These are phyloP conservation scores for Hypoxylon crocopeplum DNA, from an alignment of 495 filamentous ascomycete genomes.

Conservation along the genomic window DNA sequence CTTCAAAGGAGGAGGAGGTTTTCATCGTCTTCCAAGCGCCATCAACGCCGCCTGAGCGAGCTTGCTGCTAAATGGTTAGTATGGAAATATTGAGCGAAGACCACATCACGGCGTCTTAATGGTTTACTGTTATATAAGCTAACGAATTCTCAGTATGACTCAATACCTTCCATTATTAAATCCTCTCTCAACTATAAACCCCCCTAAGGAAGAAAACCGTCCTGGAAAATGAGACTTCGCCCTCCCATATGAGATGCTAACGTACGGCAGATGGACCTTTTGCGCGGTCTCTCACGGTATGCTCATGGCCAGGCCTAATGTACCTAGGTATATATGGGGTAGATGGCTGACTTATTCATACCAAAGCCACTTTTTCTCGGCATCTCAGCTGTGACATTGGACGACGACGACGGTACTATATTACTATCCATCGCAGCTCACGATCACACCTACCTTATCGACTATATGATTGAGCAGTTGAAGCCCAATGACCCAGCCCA, in stretches of 20 bases:
- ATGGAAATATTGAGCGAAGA: not conserved
- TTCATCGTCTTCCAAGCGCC: constrained; percentile 23
- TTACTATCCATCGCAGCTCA: constrained; percentile 73
- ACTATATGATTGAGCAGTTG: constrained; percentile 70
- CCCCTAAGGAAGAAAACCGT: not conserved
- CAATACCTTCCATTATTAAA: not conserved
- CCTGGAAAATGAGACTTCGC: not conserved
- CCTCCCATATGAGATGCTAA: constrained; percentile 3
- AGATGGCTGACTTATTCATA: constrained; percentile 25
- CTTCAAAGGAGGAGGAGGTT: constrained; percentile 31
- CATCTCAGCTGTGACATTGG: constrained; percentile 58
- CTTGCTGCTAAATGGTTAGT: constrained; percentile 36
- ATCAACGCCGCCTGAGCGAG: constrained; percentile 28
- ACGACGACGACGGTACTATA: constrained; percentile 54
- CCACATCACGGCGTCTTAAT: not conserved
- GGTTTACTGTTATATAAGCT: not conserved
- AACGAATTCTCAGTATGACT: constrained; percentile 20
- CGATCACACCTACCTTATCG: constrained; percentile 78
- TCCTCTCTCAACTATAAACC: not conserved
- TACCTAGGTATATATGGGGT: not conserved
- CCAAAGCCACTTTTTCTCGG: constrained; percentile 69
- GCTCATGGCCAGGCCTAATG: constrained; percentile 11
- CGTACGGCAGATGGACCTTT: constrained; percentile 49
- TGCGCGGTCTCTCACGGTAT: constrained; percentile 53
- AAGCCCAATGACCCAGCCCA: constrained; percentile 44